Conservation (phyloP, 2,329 filamentous ascomycete species). For the Trichoderma endophyticum region DNA sequence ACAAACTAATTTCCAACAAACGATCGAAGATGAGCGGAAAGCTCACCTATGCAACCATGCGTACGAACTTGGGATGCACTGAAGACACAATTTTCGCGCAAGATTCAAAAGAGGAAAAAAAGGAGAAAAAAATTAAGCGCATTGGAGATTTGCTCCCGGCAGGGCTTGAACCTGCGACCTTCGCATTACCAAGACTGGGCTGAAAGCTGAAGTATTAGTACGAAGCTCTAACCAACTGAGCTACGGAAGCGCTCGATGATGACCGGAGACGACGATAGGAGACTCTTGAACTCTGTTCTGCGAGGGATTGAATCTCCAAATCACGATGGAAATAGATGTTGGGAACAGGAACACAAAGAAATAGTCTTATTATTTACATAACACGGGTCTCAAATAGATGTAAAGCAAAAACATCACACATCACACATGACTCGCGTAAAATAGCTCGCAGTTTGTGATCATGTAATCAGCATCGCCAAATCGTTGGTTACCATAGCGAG, state of each 20-base stretch:
- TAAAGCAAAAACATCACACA: no score
- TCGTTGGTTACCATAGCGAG: neutral
- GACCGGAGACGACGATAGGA: neutral
- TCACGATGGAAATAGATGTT: neutral
- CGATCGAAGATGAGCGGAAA: neutral
- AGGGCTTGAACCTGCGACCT: conserved; percentile 15
- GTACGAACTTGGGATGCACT: neutral
- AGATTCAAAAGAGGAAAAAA: neutral
- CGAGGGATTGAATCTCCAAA: neutral
- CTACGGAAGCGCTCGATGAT: neutral
- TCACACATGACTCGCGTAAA: neutral
- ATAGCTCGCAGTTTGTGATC: neutral
- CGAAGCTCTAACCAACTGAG: neutral
- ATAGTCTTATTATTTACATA: no score
- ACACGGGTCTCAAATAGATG: no score
- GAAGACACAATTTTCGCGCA: neutral
- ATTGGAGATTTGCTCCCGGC: conserved; percentile 1
- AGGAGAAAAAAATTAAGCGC: neutral
- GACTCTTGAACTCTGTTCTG: neutral
- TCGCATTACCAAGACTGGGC: conserved; percentile 1
- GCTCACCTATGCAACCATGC: neutral
- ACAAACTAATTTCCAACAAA: neutral
- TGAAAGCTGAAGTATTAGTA: neutral
- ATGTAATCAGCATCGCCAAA: neutral
- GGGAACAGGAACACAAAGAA: neutral